Base-by-base conservation (phyloP, 345 rosid species). In the Erysimum cheiranthoides region DNA sequence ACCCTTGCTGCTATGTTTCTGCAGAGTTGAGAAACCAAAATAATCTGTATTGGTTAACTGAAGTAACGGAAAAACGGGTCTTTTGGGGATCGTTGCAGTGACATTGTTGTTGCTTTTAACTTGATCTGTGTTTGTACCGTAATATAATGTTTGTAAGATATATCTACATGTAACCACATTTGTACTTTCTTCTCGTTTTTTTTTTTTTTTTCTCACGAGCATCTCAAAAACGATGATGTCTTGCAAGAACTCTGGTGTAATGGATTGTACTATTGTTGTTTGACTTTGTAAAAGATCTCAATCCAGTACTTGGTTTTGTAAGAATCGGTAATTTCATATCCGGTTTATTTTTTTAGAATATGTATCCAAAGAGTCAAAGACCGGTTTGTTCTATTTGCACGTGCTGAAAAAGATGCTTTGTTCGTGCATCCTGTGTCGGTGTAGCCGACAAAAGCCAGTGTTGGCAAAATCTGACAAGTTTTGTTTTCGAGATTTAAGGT, bases 361-460 rank as follows among this genome's bases (percentile, higher is more conserved):
- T 10, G 28, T 47, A 36, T 16, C 9, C 4, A 27, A 38, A n/a
- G n/a, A n/a, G n/a, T n/a, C n/a, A n/a, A n/a, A 38, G 14, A 61
- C 61, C 50, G 51, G 68, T 50, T 9, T 49, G 35, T 60, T 70
- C 39, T 4, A 14, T 31, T 54, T 17, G 65, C 73, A 71, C 50
- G 25, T 71, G 75, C 14, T 28, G 50, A 8, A 12, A 16, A 40
- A 12, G n/a, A n/a, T 16, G 2, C 8, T 3, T 17, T 13, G 32
- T 4, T 13, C 16, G 42, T 61, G 42, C 21, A n/a, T 61, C 73
- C 73, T 39, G 47, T 51, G 74, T 61, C 75, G 75, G 75, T 47
- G 59, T 28, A 14, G 60, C 70, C 74, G 70, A 76, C 75, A 66
- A 9, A 63, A 45, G 50, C 50, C 51, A 14, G 31, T 34, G 4